Evolutionary conservation across 495 filamentous ascomycete genomes (phyloP), one percentile per base, ranked within the genome.

Genomic region (Aspergillus hancockii): DNA sequence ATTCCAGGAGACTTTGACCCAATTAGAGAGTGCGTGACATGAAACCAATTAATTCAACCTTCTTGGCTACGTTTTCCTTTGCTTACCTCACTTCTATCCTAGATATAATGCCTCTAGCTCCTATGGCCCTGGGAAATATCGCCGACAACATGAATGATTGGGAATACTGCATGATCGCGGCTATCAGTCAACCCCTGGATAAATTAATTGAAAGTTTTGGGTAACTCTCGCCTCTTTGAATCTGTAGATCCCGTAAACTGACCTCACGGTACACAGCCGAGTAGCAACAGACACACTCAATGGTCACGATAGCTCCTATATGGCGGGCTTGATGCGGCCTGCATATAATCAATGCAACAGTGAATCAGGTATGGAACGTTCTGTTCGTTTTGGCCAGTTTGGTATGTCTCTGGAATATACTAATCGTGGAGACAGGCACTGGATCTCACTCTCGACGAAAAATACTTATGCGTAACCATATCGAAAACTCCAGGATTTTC

Each of bases 251-350:
- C 4, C 36, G 32, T 47, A 30, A 40, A 41, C 36, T 19, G 51
- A 16, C 21, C 13, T 10, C 19, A 18, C 1, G 5, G 9, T 40
- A 9, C 25, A 31, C n/a, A 70, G 64, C 22, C 34, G 25, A 23
- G 54, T 63, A 6, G 56, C 49, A 16, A 12, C 36, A 10, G 62
- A 70, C 49, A 57, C 62, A 14, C 41, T 62, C 5, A 16, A 58
- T 8, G 58, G 54, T 12, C 64, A 67, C 13, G 49, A 28, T 52
- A 67, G 65, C 23, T 68, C 70, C 8, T 67, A 60, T 22, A 70
- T 72, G 2, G 53, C 65, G 0, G 53, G 38, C 1, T 45, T 67
- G 22, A 72, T 72, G 67, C 59, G 47, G 0, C 54, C 63, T 0
- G 62, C 54, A 0, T 71, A 71, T 52, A 56, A 43, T 14, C 13